A percentile compares a stretch with the other conserved stretches of the same genome.
Conservation (phyloP, 202 grass and related monocot genomes). For the Bolboschoenoplectus hybrid region DNA sequence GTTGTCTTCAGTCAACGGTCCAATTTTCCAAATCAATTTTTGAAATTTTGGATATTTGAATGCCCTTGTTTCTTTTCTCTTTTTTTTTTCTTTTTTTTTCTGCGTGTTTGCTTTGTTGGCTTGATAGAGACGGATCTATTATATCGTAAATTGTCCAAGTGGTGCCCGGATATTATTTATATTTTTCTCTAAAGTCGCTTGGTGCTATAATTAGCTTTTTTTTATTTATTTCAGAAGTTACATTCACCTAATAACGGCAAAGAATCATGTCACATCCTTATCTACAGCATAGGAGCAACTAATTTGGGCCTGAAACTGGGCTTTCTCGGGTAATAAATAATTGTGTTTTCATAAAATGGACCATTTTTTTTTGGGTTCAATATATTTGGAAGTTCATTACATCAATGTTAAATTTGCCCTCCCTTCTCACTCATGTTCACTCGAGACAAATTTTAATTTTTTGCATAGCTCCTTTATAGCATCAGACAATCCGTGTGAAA, state of each 20-base stretch:
- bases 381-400: neutral
- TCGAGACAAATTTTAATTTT: slow-evolving; percentile 13
- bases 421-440: neutral
- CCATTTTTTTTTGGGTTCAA: neutral
- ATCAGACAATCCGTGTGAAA: neutral
- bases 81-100: neutral
- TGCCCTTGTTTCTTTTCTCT: neutral
- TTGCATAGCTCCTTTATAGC: neutral
- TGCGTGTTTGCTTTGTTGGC: neutral
- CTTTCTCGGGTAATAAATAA: neutral
- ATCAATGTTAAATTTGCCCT: neutral
- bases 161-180: neutral
- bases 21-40: neutral
- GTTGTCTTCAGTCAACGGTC: slow-evolving; percentile 19
- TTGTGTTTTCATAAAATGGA: neutral
- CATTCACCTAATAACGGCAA: neutral
- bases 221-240: neutral
- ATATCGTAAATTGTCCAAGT: slow-evolving; percentile 6
- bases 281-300: neutral
- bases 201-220: neutral
- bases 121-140: neutral
- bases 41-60: neutral
- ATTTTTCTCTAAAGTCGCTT: neutral
- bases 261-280: neutral
- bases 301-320: slow-evolving; percentile 8